Base-by-base conservation (phyloP, 805 yeast species). In the Saturnispora besseyi region DNA sequence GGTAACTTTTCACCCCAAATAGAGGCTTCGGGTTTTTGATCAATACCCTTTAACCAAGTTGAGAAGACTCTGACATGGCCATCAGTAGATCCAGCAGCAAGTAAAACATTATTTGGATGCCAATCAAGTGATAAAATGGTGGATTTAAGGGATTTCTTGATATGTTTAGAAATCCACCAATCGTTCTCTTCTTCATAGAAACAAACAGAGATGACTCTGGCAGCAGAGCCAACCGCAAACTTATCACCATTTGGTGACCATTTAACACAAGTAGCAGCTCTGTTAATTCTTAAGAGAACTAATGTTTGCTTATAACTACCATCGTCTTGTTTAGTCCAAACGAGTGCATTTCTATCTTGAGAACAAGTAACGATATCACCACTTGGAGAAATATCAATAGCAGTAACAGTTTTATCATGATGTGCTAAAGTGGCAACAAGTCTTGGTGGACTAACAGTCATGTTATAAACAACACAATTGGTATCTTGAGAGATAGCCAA, bases 111-210 rank as follows among this genome's bases (percentile, higher is more conserved):
- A 68, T 93, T 93, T 51, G 88, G 90, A 65, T 93, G 97, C 99
- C 99, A 90, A 55, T 82, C 82, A 50, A 91, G 74, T 43, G 85
- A 74, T 56, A 90, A 75, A 57, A 90, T 77, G 31, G 97, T 88
- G 10, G 96, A 84, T 65, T 84, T 82, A 59, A 93, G 74, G n/a
- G 97, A 96, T 68, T 87, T 88, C 73, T 90, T 90, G 68, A 93
- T 84, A 70, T 91, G 99, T 68, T 91, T 91, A 12, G 98, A 87
- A 46, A 93, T 90, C 99, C 99, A 93, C 99, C 99, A 93, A 65
- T 93, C 96, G 66, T 91, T 93, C 60, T 89, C 96, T 54, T 76
- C 85, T 69, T 93, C 99, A 65, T 85, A 93, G 70, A 90, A 93
- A 72, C 99, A 93, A 45, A 93, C 86, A 9, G 98, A 96, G 67